phyloP scores from a whole-genome alignment of 2,329 filamentous ascomycete species.

The Neofusicoccum ribis region DNA sequence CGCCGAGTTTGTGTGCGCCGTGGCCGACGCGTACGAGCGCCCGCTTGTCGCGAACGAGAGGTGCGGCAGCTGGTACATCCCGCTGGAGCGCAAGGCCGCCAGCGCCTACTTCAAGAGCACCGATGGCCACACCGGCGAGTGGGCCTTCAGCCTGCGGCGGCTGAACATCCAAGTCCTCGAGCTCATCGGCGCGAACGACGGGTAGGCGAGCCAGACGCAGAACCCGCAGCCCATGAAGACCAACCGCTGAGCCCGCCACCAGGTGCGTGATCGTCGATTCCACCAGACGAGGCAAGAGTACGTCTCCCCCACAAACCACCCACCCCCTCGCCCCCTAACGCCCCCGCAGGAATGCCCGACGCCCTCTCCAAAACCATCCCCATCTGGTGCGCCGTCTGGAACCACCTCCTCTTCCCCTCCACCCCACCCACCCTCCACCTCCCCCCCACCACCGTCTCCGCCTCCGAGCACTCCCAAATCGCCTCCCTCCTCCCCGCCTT shows the following conservation, averaged over 20 bases:
- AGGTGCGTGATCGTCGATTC: conserved; percentile 87
- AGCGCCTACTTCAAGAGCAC: conserved; percentile 98
- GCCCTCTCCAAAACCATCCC: conserved; percentile 91
- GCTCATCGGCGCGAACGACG: conserved; percentile 65
- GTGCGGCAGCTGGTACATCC: conserved; percentile 94
- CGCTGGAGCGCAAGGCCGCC: conserved; percentile 61
- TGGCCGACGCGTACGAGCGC: conserved; percentile 58
- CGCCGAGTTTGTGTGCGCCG: conserved; percentile 68
- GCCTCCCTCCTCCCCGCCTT: conserved; percentile 60
- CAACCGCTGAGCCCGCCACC: background rate
- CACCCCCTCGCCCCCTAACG: background rate
- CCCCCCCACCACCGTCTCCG: conserved; percentile 69
- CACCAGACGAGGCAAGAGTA: conserved; percentile 84
- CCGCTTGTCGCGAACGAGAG: conserved; percentile 90
- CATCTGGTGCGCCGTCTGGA: conserved; percentile 89
- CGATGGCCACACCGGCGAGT: conserved; percentile 87
- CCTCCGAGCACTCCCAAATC: conserved; percentile 80
- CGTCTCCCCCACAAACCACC: conserved; percentile 28
- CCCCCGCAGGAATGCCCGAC: conserved; percentile 74
- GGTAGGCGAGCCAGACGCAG: conserved; percentile 49
- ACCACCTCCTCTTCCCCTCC: conserved; percentile 72
- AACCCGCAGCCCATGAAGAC: background rate
- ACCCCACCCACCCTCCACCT: conserved; percentile 62
- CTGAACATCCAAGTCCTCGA: conserved; percentile 81
- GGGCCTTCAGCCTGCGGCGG: conserved; percentile 83